phyloP scores from a whole-genome alignment of 306 rosid species.

The Cicer cuneatum region DNA sequence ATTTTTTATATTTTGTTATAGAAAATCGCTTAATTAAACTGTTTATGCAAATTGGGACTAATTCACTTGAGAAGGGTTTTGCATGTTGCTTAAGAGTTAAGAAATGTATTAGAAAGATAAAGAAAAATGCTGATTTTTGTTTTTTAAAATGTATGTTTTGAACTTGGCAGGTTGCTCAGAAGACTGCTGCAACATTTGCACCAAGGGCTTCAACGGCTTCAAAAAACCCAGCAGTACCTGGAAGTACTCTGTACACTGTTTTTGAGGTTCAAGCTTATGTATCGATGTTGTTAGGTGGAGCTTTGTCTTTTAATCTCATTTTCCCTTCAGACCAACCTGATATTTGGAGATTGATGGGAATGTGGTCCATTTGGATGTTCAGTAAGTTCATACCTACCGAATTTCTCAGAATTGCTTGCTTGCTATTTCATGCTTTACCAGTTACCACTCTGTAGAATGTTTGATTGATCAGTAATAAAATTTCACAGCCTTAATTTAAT shows the following conservation, averaged over 20 bases:
- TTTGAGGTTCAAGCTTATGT: slow-evolving; percentile 96
- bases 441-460: background rate
- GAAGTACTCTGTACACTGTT: slow-evolving; percentile 74
- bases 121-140: slow-evolving; percentile 32
- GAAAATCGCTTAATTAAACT: too few relatives aligned
- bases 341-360: slow-evolving; percentile 97
- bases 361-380: slow-evolving; percentile 99
- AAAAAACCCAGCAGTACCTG: slow-evolving; percentile 94
- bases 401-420: background rate
- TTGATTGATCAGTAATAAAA: background rate
- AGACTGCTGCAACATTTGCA: slow-evolving; percentile 97
- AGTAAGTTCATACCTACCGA: slow-evolving; percentile 61
- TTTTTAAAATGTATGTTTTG: slow-evolving; percentile 5
- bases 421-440: slow-evolving; percentile 30
- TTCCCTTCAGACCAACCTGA: slow-evolving; percentile 96
- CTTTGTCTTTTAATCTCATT: slow-evolving; percentile 83
- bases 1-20: too few relatives aligned
- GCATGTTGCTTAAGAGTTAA: slow-evolving; percentile 31
- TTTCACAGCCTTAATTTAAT: slow-evolving; percentile 6
- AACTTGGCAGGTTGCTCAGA: slow-evolving; percentile 77
- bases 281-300: slow-evolving; percentile 89
- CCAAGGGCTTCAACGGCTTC: slow-evolving; percentile 93
- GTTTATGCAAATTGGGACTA: background rate
- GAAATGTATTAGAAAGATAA: background rate
- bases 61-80: background rate